Evolutionary conservation across 441 rosid genomes (phyloP).

Genomic region (Lepidium campestre): DNA sequence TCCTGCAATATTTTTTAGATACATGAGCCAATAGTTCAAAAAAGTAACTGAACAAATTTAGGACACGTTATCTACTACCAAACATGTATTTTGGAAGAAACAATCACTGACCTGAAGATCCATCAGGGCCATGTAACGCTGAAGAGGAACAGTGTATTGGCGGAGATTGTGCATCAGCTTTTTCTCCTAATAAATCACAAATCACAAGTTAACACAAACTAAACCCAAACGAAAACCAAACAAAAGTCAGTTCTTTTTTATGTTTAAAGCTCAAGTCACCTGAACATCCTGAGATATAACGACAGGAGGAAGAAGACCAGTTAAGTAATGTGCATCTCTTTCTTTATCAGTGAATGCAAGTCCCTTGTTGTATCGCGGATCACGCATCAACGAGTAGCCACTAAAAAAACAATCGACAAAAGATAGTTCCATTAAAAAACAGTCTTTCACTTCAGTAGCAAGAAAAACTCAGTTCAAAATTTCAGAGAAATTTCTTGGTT

Average conservation of each 20-base stretch:
- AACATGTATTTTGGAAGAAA: not conserved
- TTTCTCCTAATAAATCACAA: constrained; percentile 46
- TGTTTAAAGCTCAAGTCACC: constrained; percentile 31
- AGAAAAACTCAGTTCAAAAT: not conserved
- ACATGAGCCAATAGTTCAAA: not conserved
- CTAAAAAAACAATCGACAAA: constrained; percentile 27
- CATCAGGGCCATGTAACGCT: constrained; percentile 85
- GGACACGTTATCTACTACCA: not conserved
- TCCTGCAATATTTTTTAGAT: constrained; percentile 50
- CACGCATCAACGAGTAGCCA: constrained; percentile 84
- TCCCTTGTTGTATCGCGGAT: constrained; percentile 90
- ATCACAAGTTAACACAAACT: constrained; percentile 4
- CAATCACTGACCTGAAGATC: constrained; percentile 73
- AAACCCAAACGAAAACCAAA: not conserved
- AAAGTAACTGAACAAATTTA: not conserved
- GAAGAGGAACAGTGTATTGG: constrained; percentile 80
- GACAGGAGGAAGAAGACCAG: constrained; percentile 90
- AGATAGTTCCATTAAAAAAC: not conserved
- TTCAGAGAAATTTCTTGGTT: not conserved
- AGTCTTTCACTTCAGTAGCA: not conserved
- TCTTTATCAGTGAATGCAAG: constrained; percentile 78
- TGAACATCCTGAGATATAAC: constrained; percentile 72
- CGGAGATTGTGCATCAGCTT: constrained; percentile 80
- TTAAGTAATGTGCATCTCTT: constrained; percentile 89
- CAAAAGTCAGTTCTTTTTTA: not conserved